Conservation (phyloP, 352 stramenopile species). For the Chrysophaeum taylorii region DNA sequence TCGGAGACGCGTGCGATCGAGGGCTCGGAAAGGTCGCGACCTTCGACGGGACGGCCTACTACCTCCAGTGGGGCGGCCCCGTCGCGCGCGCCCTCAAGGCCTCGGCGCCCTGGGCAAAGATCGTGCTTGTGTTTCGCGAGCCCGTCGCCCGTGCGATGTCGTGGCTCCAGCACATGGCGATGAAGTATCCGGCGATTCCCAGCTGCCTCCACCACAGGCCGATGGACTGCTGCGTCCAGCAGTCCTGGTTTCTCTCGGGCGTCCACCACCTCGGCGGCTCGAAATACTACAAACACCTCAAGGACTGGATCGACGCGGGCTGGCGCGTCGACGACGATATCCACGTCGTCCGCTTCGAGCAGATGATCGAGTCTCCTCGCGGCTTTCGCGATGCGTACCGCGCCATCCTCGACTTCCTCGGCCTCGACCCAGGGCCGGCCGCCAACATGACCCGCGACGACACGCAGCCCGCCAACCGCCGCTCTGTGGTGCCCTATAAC, state of each 20-base stretch:
- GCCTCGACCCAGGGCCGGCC: not conserved
- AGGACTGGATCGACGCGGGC: not conserved
- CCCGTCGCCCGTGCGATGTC: not conserved
- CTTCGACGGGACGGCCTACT: constrained; percentile 6
- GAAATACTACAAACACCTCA: not conserved
- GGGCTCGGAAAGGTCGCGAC: not conserved
- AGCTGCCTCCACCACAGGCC: not conserved
- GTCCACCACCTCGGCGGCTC: constrained; percentile 5
- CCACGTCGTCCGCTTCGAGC: not conserved
- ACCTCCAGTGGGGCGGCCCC: not conserved
- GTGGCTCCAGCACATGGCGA: constrained; percentile 5
- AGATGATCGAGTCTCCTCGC: not conserved
- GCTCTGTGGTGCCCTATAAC: not conserved
- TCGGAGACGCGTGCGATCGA: not conserved
- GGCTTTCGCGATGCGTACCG: not conserved
- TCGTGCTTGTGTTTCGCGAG: not conserved
- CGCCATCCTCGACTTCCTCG: not conserved
- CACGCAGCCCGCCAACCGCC: not conserved
- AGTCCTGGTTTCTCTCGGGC: not conserved
- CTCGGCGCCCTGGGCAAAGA: not conserved
- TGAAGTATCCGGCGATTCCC: not conserved
- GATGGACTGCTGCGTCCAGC: not conserved
- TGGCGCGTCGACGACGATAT: not conserved
- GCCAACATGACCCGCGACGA: not conserved
- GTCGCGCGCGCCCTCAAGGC: not conserved